A percentile compares a stretch with the other conserved stretches of the same genome.
Conservation (phyloP, 2,329 filamentous ascomycete genomes). For the Hymenoscyphus repandus region DNA sequence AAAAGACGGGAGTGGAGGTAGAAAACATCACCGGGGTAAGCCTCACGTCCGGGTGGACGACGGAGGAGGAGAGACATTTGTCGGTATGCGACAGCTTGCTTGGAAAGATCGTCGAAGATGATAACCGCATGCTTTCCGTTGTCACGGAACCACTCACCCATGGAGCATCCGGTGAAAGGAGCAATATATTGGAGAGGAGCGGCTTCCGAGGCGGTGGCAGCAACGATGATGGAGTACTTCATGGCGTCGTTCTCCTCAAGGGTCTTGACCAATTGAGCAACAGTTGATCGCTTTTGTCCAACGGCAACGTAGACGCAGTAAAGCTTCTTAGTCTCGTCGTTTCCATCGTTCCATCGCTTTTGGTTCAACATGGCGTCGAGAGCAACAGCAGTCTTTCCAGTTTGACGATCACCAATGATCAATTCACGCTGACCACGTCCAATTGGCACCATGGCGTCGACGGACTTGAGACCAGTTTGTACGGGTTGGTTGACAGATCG, state of each 20-base stretch:
- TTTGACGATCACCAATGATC: conserved; percentile 99
- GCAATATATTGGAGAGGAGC: conserved; percentile 91
- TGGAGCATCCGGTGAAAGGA: conserved; percentile 70
- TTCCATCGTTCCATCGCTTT: conserved; percentile 89
- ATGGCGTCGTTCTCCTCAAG: conserved; percentile 99
- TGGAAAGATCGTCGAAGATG: conserved; percentile 91
- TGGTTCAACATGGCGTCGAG: conserved; percentile 99
- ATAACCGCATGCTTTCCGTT: conserved; percentile 84
- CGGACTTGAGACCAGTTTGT: conserved; percentile 98
- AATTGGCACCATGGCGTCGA: conserved; percentile 99
- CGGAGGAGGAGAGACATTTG: conserved; percentile 98
- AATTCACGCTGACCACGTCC: conserved; percentile 99
- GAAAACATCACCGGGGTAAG: conserved; percentile 98
- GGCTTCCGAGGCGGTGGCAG: conserved; percentile 95
- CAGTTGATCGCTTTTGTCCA: conserved; percentile 98
- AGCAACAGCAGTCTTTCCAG: conserved; percentile 97
- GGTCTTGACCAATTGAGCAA: conserved; percentile 98
- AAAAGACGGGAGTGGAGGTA: conserved; percentile 99
- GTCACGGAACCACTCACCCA: conserved; percentile 58
- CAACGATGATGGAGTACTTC: conserved; percentile 94
- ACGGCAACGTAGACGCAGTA: conserved; percentile 99
- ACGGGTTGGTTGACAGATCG: conserved; percentile 97
- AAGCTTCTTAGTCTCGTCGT: conserved; percentile 95
- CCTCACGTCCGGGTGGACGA: conserved; percentile 97
- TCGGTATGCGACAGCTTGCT: conserved; percentile 97